Base-by-base conservation (phyloP, 1,284 basidiomycete genomes). In the Rhodotorula mucilaginosa region DNA sequence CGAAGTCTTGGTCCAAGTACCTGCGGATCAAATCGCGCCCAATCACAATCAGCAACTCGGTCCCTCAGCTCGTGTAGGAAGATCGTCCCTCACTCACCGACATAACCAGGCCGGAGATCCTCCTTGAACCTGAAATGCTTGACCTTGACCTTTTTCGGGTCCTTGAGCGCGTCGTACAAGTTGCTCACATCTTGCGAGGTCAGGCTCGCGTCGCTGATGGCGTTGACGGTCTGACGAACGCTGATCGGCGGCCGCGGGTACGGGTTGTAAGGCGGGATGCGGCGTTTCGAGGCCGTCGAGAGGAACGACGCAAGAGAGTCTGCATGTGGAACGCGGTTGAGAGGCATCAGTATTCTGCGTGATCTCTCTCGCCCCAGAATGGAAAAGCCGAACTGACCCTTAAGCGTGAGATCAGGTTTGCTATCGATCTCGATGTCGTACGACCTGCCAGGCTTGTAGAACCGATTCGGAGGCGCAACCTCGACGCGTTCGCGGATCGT, bases 91-190 rank as follows among this genome's bases (percentile, higher is more conserved):
- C 23, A 65, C 78, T 44, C 61, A 79, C 91, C 92, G 76, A 88
- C 89, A 80, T 92, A 94, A 2, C 90, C 91, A 26, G 92, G 92
- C 48, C 92, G 87, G 0, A 85, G 84, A 79, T 93, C 90, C 8
- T 88, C 88, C 31, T 84, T 80, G 80, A 92, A 93, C 71, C 90
- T 87, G 59, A 94, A 82, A 3, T 88, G 85, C 80, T 92, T 93
- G 47, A 86, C 85, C 0, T 88, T 88, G 48, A 91, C 81, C n/a
- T 83, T 74, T 16, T 79, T 80, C 18, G 89, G 87, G 71, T 90
- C 84, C 65, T 83, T 82, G 21, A 94, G 84, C 65, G 85, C 80
- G 12, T 81, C 78, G 47, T 88, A 83, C 12, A 90, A 81, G 10
- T 80, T 79, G 44, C 88, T 87, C 31, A 90, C 89, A 64, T 84